These are phyloP conservation scores for Acmispon strigosus DNA, from an alignment of 306 rosid species.

Conservation along the genomic window DNA sequence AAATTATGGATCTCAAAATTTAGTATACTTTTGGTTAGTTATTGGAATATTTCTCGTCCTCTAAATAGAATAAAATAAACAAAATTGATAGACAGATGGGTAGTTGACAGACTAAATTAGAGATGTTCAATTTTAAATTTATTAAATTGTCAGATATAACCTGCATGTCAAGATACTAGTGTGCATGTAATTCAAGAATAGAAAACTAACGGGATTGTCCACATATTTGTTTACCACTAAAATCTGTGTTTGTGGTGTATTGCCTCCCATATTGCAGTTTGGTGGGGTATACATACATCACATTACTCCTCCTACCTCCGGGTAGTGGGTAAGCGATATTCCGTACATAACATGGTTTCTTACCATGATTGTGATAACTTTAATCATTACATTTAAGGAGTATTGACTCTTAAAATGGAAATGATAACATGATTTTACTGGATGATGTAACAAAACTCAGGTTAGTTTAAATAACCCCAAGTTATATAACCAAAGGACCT, in stretches of 20 bases:
- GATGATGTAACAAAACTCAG: not conserved
- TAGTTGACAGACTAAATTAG: not conserved
- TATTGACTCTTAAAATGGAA: slow-evolving; percentile 3
- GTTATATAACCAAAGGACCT: not conserved
- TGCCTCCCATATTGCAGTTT: slow-evolving; percentile 2
- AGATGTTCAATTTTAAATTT: not conserved
- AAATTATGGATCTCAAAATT: not conserved
- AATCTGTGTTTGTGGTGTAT: not conserved
- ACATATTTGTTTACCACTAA: not conserved
- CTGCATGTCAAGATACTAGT: not conserved
- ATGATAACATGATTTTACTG: not conserved
- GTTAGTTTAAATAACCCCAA: not conserved
- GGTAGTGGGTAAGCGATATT: not conserved
- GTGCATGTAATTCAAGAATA: not conserved
- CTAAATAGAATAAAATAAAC: not conserved
- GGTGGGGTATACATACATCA: not conserved
- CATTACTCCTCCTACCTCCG: not conserved
- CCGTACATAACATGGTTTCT: slow-evolving; percentile 6
- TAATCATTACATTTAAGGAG: not conserved
- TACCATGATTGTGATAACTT: not conserved
- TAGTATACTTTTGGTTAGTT: not conserved
- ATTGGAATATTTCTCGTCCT: not conserved
- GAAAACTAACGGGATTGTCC: too few relatives aligned
- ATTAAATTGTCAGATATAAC: not conserved
- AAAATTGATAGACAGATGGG: not conserved